Base-by-base conservation (phyloP, 2,329 filamentous ascomycete species). In the Fusarium austroafricanum region DNA sequence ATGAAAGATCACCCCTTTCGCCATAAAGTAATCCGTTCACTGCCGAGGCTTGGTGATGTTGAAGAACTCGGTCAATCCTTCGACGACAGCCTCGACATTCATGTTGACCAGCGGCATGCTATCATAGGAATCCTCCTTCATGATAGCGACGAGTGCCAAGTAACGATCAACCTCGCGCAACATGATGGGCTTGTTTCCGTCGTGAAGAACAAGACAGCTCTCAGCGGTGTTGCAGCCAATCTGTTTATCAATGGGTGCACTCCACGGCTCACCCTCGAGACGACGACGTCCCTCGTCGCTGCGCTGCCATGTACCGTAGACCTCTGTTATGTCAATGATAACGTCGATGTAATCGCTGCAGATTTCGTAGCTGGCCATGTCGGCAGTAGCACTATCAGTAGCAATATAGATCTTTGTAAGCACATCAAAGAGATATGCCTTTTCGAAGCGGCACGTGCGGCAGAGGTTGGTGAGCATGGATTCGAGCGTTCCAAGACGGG, bases 281-380 rank as follows among this genome's bases (percentile, higher is more conserved):
- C 79, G 78, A 50, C 84, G 83, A 26, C 84, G 83, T 65, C 87
- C 87, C 20, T 84, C 81, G 23, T 84, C 81, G 28, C 84, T 84
- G 10, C 88, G 84, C 49, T 83, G 81, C 86, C 89, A 98, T 44
- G 84, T 86, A 55, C 94, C 95, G 76, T 97, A 99, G 38, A 99
- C 91, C 76, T 98, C 95, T 28, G 93, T 96, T 54, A 98, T 92
- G 77, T 99, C 96, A 60, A 98, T 95, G 65, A 99, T 97, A 63
- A 98, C 94, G 78, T 99, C 96, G 72, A 99, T 97, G 77, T 97
- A 98, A 77, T 99, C 96, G 49, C 93, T 97, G 82, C 96, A 99
- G 75, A 98, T 97, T 81, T 98, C 96, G 79, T 99, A 99, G 77
- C 92, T 95, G 40, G 92, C 92, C 86, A 97, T 96, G 75, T 98